phyloP scores from a whole-genome alignment of 768 basidiomycete species.

The Amanita pseudoporphyria region DNA sequence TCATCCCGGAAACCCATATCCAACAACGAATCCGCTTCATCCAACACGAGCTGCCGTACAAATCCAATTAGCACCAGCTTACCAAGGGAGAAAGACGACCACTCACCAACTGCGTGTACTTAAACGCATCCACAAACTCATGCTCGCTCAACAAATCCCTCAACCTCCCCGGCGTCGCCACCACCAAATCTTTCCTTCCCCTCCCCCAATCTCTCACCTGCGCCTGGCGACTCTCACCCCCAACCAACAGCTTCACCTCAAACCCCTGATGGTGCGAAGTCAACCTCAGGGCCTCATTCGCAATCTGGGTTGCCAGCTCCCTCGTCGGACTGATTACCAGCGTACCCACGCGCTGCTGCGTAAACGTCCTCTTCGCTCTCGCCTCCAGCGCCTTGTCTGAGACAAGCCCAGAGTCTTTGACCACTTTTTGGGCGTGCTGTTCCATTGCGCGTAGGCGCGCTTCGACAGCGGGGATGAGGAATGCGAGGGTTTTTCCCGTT shows the following conservation, averaged over 20 bases:
- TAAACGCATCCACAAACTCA: constrained; percentile 42
- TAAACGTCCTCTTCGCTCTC: constrained; percentile 26
- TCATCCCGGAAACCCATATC: constrained; percentile 92
- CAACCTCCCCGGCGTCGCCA: constrained; percentile 85
- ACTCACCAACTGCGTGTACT: constrained; percentile 50
- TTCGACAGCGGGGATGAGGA: constrained; percentile 82
- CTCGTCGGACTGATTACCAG: constrained; percentile 86
- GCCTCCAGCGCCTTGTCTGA: constrained; percentile 20
- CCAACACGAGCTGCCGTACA: constrained; percentile 62
- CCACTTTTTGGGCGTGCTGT: constrained; percentile 28
- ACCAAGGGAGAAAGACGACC: constrained; percentile 4
- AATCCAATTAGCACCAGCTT: background rate
- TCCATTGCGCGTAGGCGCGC: constrained; percentile 56
- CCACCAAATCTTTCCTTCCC: constrained; percentile 69
- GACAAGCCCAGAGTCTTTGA: constrained; percentile 30
- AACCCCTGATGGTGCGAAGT: constrained; percentile 51
- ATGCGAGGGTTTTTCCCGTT: constrained; percentile 84
- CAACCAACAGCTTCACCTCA: constrained; percentile 67
- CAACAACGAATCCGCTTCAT: constrained; percentile 86
- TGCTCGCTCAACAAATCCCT: constrained; percentile 61
- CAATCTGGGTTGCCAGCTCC: constrained; percentile 86
- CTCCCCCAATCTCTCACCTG: constrained; percentile 64
- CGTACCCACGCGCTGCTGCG: constrained; percentile 47
- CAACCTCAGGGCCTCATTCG: constrained; percentile 67
- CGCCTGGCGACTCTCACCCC: constrained; percentile 54